These are phyloP conservation scores for Tetraselmis chui DNA, from an alignment of 139 green algal genomes.

Conservation along the genomic window DNA sequence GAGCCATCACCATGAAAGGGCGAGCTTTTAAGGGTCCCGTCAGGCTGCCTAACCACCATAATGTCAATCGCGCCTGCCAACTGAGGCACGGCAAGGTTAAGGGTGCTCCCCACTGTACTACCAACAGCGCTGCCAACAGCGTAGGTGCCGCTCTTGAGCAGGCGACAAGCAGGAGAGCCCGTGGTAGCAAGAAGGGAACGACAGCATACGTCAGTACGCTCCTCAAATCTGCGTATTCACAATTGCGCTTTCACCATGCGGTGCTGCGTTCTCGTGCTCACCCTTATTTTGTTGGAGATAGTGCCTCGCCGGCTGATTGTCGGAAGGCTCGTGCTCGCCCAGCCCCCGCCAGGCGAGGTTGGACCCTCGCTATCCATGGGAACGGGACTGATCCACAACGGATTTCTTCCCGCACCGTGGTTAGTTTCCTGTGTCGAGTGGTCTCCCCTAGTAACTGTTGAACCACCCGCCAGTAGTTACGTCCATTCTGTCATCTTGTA, in stretches of 20 bases:
- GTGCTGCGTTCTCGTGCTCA: neutral
- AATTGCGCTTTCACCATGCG: neutral
- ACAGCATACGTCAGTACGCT: neutral
- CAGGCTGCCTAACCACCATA: conserved; percentile 75
- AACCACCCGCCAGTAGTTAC: too few species aligned
- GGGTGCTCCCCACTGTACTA: neutral
- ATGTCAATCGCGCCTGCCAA: conserved; percentile 86
- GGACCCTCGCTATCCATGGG: too few species aligned
- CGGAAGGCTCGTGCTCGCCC: too few species aligned
- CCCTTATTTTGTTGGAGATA: neutral
- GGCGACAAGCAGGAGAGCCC: neutral
- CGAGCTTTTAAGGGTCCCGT: conserved; percentile 68
- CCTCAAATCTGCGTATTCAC: neutral
- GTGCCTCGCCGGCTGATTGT: neutral
- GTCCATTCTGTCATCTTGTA: too few species aligned
- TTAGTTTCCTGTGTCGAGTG: too few species aligned
- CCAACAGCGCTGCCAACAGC: neutral
- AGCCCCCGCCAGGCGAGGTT: too few species aligned
- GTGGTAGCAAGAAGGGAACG: neutral
- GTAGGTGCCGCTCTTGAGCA: neutral
- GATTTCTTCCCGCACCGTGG: too few species aligned
- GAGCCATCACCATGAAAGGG: conserved; percentile 75
- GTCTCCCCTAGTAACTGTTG: too few species aligned
- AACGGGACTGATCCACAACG: too few species aligned
- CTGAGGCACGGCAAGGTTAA: conserved; percentile 41